A percentile compares a stretch with the other conserved stretches of the same genome.
Conservation (phyloP, 2,329 filamentous ascomycete species). For the Microsporum audouinii region DNA sequence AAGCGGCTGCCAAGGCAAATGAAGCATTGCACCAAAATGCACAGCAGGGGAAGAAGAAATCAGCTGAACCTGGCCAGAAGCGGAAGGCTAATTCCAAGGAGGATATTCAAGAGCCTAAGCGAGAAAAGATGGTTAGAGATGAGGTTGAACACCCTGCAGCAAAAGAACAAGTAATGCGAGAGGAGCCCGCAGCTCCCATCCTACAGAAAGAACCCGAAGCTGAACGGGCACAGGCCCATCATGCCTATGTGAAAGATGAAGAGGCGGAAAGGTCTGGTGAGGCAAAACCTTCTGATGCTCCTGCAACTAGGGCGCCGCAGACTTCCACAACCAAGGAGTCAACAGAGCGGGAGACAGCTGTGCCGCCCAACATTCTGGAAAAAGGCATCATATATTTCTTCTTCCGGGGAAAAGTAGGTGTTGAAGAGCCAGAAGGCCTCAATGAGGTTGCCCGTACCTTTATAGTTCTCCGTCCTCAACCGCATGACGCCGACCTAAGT, state of each 20-base stretch:
- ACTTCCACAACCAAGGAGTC: conserved; percentile 22
- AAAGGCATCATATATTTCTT: conserved; percentile 91
- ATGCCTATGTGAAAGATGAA: conserved; percentile 12
- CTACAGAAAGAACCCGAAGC: conserved; percentile 11
- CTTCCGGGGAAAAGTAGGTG: conserved; percentile 62
- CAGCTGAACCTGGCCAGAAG: conserved; percentile 24
- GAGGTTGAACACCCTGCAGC: conserved; percentile 1
- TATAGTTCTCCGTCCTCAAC: conserved; percentile 65
- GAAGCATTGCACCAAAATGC: conserved; percentile 28
- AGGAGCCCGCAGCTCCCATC: not conserved
- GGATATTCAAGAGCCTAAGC: conserved; percentile 25
- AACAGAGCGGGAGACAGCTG: conserved; percentile 39
- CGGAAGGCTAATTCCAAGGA: conserved; percentile 26
- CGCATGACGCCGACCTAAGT: conserved; percentile 55
- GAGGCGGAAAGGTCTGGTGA: conserved; percentile 1
- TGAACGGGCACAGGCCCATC: conserved; percentile 7
- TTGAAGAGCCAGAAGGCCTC: conserved; percentile 57
- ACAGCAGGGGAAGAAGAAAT: conserved; percentile 20
- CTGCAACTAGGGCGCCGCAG: conserved; percentile 5
- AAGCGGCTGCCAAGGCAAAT: conserved; percentile 35
- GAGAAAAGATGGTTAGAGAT: conserved; percentile 24
- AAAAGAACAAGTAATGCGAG: not conserved
- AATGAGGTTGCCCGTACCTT: conserved; percentile 66
- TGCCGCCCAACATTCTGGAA: conserved; percentile 59
- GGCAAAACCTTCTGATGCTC: conserved; percentile 9